Evolutionary conservation across 23 red algal genomes (phyloP).

Genomic region (Gracilaria gracilis): DNA sequence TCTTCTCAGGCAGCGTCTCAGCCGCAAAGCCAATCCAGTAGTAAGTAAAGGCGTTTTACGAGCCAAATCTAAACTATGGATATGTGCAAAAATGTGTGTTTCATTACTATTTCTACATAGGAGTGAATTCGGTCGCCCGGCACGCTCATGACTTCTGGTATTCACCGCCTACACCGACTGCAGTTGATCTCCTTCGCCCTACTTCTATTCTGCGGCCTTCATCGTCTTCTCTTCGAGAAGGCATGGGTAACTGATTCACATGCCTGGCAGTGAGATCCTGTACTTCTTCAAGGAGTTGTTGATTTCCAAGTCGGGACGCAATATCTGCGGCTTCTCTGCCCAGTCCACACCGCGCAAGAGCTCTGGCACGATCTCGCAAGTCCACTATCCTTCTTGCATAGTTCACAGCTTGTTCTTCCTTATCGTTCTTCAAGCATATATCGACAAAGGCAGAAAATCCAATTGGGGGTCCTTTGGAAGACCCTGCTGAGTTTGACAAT

Average conservation of each 20-base stretch:
- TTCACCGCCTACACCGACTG: neutral
- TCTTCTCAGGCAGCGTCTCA: neutral
- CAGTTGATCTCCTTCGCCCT: neutral
- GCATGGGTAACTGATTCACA: constrained; percentile 11
- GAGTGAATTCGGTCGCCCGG: neutral
- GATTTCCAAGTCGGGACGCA: constrained; percentile 63
- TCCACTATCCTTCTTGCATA: constrained; percentile 65
- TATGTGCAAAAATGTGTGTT: neutral
- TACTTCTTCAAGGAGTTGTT: constrained; percentile 70
- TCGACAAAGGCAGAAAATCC: constrained; percentile 74
- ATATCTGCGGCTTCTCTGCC: constrained; percentile 75
- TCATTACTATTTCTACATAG: neutral
- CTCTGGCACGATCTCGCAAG: constrained; percentile 65
- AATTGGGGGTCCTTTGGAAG: constrained; percentile 63
- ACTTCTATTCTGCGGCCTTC: constrained; percentile 1
- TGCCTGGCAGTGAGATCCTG: constrained; percentile 71
- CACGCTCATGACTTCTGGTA: no score
- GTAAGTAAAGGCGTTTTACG: neutral
- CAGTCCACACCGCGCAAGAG: constrained; percentile 71
- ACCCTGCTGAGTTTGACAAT: constrained; percentile 44
- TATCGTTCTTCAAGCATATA: constrained; percentile 61
- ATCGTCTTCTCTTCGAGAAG: neutral
- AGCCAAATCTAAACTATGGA: neutral
- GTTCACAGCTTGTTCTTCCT: constrained; percentile 63
- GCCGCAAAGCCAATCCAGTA: neutral